phyloP scores from a whole-genome alignment of 441 rosid genomes.

The Hura crepitans region DNA sequence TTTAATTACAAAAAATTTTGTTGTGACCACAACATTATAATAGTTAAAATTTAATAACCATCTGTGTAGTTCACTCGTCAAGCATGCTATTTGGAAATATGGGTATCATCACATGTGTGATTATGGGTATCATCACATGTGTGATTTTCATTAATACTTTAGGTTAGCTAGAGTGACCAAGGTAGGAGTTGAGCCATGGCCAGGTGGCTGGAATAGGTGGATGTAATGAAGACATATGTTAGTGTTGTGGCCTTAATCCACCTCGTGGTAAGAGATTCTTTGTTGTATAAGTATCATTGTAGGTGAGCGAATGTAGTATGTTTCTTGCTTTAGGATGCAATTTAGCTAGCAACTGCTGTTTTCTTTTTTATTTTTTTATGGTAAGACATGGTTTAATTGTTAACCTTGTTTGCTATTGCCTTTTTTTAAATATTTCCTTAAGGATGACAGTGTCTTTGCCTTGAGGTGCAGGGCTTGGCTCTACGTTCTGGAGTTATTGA shows the following conservation, averaged over 20 bases:
- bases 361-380: background rate
- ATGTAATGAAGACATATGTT: no score
- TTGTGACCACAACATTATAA: background rate
- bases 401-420: background rate
- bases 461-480: slow-evolving; percentile 65
- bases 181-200: no score
- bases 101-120: background rate
- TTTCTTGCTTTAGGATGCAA: background rate
- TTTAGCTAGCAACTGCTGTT: background rate
- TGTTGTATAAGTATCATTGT: background rate
- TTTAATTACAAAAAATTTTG: no score
- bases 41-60: no score
- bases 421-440: background rate
- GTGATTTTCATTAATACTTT: no score
- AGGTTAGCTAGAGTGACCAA: no score
- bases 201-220: no score
- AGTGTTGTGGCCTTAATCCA: no score
- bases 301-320: no score
- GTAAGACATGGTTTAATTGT: background rate
- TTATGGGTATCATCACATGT: background rate
- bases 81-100: background rate
- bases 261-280: no score
- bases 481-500: slow-evolving; percentile 78
- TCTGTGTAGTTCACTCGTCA: no score
- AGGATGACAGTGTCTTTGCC: background rate